phyloP scores from a whole-genome alignment of 1,284 basidiomycete species.

The Flammula alnicola region DNA sequence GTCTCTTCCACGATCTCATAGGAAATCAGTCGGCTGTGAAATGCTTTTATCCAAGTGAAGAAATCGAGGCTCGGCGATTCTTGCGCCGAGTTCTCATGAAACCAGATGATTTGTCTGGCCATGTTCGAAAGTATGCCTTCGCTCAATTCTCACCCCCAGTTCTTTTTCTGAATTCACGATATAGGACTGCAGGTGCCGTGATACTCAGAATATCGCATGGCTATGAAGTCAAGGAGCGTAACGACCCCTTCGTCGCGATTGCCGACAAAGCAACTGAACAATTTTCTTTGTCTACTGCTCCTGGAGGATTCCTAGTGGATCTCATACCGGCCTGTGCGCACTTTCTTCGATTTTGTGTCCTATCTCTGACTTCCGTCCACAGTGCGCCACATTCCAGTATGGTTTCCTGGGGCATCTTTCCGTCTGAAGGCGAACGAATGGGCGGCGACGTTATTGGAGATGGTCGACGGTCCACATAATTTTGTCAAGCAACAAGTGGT shows the following conservation, averaged over 20 bases:
- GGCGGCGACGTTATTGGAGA: slow-evolving; percentile 51
- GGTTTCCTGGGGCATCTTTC: slow-evolving; percentile 70
- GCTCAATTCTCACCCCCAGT: background rate
- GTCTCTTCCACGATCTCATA: slow-evolving; percentile 59
- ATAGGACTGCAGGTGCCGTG: slow-evolving; percentile 60
- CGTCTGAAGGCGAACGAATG: slow-evolving; percentile 55
- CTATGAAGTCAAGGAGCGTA: slow-evolving; percentile 57
- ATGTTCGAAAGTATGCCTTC: slow-evolving; percentile 60
- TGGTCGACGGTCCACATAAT: slow-evolving; percentile 59
- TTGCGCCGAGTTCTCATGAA: slow-evolving; percentile 57
- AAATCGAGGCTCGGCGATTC: slow-evolving; percentile 60
- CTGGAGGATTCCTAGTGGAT: slow-evolving; percentile 65
- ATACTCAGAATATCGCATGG: slow-evolving; percentile 66
- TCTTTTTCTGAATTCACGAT: slow-evolving; percentile 3
- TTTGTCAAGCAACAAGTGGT: slow-evolving; percentile 69
- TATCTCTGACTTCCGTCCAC: slow-evolving; percentile 8
- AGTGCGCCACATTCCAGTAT: slow-evolving; percentile 65
- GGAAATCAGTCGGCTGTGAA: slow-evolving; percentile 56
- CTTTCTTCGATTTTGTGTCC: slow-evolving; percentile 1
- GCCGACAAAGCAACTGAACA: slow-evolving; percentile 60
- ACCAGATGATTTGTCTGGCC: slow-evolving; percentile 54
- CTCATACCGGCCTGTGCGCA: slow-evolving; percentile 55
- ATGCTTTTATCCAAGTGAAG: slow-evolving; percentile 51
- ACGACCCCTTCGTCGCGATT: slow-evolving; percentile 63
- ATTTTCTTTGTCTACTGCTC: slow-evolving; percentile 60